Conservation (phyloP, 148 eudicot genomes). For the Rhododendron ferrugineum region DNA sequence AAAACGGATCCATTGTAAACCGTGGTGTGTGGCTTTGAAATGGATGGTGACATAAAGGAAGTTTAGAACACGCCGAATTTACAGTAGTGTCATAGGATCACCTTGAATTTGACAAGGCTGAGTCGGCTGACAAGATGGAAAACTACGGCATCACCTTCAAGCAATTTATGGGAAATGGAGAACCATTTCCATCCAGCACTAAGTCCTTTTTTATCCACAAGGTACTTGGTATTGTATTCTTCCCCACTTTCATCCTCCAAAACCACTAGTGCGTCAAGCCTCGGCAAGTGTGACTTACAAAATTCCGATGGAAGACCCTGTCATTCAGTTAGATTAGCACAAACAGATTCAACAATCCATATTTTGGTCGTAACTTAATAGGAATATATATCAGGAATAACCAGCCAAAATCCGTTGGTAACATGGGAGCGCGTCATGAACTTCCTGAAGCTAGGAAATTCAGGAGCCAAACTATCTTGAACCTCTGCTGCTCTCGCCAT, state of each 20-base stretch:
- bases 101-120: not conserved
- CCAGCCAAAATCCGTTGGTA: not conserved
- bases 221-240: constrained; percentile 5
- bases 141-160: constrained; percentile 23
- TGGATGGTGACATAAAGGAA: not conserved
- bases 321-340: not conserved
- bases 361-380: not conserved
- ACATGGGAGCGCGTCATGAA: not conserved
- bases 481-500: not conserved
- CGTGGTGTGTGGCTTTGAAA: not conserved
- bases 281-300: constrained; percentile 14
- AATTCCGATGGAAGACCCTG: constrained; percentile 26
- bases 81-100: not conserved
- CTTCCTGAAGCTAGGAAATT: not conserved
- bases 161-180: constrained; percentile 14
- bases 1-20: not conserved
- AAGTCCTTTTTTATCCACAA: constrained; percentile 2
- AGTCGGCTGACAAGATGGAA: constrained; percentile 15
- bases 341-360: not conserved
- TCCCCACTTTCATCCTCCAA: constrained; percentile 22
- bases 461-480: not conserved
- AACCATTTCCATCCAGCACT: constrained; percentile 28
- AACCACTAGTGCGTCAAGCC: not conserved
- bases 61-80: not conserved
- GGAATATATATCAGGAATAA: not conserved